Evolutionary conservation across 2,329 filamentous ascomycete genomes (phyloP).

Genomic region (Amauroascus niger): DNA sequence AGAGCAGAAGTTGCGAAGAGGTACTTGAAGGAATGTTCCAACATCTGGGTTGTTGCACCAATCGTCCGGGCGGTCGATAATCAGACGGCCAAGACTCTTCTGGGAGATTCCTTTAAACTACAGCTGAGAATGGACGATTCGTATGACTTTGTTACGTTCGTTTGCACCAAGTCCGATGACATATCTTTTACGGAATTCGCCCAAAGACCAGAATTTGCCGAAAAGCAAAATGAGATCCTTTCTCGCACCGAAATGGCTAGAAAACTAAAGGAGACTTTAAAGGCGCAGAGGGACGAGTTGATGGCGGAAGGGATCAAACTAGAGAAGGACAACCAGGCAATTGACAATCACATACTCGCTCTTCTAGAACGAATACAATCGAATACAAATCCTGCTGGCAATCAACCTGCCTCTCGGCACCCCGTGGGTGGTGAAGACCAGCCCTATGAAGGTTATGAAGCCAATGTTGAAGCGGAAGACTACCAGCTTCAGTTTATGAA

Average conservation of each 20-base stretch:
- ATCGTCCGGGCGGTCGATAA: slow-evolving; percentile 53
- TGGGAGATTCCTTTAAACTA: slow-evolving; percentile 49
- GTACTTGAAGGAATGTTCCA: slow-evolving; percentile 53
- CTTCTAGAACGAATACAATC: too few species aligned
- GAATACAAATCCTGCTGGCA: too few species aligned
- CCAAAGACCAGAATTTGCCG: neutral
- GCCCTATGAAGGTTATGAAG: too few species aligned
- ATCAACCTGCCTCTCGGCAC: too few species aligned
- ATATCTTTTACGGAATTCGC: slow-evolving; percentile 43
- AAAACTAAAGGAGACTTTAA: neutral
- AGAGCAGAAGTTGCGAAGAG: slow-evolving; percentile 48
- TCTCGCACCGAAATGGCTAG: neutral
- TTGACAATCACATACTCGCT: too few species aligned
- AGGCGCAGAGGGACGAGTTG: too few species aligned
- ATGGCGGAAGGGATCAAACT: neutral
- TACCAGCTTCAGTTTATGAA: neutral
- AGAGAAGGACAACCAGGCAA: neutral
- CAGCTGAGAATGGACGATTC: slow-evolving; percentile 52
- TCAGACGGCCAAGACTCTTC: slow-evolving; percentile 47
- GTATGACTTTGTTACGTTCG: slow-evolving; percentile 48
- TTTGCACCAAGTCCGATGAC: slow-evolving; percentile 56
- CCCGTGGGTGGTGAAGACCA: too few species aligned
- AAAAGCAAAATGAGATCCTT: neutral
- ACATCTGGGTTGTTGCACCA: slow-evolving; percentile 53
- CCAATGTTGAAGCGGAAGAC: neutral